Evolutionary conservation across 495 filamentous ascomycete genomes (phyloP).

Genomic region (Aspergillus diversus): DNA sequence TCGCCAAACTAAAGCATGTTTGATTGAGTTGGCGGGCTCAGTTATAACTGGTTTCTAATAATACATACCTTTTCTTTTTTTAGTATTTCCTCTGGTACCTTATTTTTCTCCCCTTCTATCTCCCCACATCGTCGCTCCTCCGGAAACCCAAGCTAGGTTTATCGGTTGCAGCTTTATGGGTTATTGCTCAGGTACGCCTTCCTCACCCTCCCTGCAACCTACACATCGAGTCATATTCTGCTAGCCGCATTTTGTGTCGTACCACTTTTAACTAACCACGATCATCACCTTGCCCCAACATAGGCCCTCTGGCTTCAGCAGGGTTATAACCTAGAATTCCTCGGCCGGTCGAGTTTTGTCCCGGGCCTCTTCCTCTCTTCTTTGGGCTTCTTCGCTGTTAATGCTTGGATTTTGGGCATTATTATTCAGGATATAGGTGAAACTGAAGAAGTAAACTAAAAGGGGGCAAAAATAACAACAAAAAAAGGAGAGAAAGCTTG

Average conservation of each 20-base stretch:
- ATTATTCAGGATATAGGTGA: slow-evolving; percentile 70
- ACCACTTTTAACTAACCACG: too few relatives aligned
- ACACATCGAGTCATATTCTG: background rate
- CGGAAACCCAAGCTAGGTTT: slow-evolving; percentile 61
- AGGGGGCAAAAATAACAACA: background rate
- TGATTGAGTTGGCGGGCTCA: background rate
- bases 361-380: slow-evolving; percentile 79
- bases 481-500: too few relatives aligned
- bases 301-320: slow-evolving; percentile 87
- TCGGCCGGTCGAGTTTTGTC: slow-evolving; percentile 81
- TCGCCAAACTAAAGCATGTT: background rate
- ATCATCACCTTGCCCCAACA: background rate
- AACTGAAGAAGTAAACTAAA: background rate
- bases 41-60: background rate
- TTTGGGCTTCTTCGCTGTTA: slow-evolving; percentile 79
- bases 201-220: background rate
- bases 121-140: slow-evolving; percentile 77
- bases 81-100: slow-evolving; percentile 99
- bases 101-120: slow-evolving; percentile 87
- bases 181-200: slow-evolving; percentile 60
- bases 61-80: background rate
- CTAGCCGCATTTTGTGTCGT: too few relatives aligned
- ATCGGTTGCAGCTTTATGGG: slow-evolving; percentile 68
- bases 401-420: slow-evolving; percentile 83
- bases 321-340: slow-evolving; percentile 84